A percentile compares a stretch with the other conserved stretches of the same genome.
Conservation (phyloP, 176 grass and related monocot species). For the Eragrostis nindensis region DNA sequence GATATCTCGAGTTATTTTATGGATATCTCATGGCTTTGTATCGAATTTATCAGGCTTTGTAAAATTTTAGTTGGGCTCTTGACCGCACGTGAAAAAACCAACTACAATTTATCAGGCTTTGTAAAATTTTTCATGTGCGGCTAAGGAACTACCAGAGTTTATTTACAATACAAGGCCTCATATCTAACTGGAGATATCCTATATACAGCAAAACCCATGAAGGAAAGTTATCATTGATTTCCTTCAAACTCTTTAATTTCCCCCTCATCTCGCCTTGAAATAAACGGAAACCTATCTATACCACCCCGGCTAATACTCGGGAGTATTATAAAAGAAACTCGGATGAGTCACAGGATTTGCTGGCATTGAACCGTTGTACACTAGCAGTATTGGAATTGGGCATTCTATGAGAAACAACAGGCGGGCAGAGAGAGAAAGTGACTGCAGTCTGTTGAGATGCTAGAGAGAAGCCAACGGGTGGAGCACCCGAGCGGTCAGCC, state of each 20-base stretch:
- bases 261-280: not conserved
- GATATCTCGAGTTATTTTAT: no score
- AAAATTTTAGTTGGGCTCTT: no score
- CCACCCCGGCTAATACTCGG: not conserved
- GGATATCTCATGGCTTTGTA: no score
- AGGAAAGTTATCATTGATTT: not conserved
- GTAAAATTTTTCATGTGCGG: no score
- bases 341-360: not conserved
- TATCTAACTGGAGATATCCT: not conserved
- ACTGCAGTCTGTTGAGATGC: not conserved
- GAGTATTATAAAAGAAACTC: not conserved
- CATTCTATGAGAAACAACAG: not conserved
- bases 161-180: no score
- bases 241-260: not conserved
- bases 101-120: no score
- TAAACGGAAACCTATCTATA: not conserved
- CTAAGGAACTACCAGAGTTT: no score
- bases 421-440: slow-evolving; percentile 2
- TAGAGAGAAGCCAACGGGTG: no score
- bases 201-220: not conserved
- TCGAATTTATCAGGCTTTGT: no score
- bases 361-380: slow-evolving; percentile 2
- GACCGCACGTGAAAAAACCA: no score
- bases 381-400: not conserved
- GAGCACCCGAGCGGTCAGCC: no score